A percentile compares a stretch with the other conserved stretches of the same genome.
Evolutionary conservation across 139 green algal species (phyloP).

Genomic region (Dunaliella primolecta): DNA sequence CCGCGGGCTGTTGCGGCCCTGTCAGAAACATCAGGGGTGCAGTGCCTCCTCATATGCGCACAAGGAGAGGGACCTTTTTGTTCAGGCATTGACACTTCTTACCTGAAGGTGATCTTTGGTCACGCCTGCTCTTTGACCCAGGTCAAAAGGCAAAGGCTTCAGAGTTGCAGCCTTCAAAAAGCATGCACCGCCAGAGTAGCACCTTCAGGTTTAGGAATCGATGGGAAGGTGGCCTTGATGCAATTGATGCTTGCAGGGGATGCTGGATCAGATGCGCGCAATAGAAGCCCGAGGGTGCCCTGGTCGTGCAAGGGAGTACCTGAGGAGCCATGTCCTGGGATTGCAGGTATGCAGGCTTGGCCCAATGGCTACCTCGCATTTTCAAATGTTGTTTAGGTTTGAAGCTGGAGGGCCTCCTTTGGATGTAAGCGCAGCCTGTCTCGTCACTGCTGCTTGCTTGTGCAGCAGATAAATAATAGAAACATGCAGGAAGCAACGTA

Average conservation of each 20-base stretch:
- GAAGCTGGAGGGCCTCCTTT: too few relatives aligned
- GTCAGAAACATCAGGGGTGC: background rate
- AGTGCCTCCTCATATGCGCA: background rate
- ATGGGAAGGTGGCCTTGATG: background rate
- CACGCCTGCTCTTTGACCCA: background rate
- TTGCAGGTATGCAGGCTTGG: background rate
- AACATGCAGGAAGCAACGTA: too few relatives aligned
- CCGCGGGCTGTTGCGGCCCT: background rate
- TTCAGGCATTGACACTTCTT: constrained; percentile 4
- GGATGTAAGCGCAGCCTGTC: too few relatives aligned
- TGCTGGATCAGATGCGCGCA: background rate
- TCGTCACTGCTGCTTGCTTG: too few relatives aligned
- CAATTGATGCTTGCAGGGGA: background rate
- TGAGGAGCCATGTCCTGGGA: background rate
- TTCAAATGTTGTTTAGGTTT: too few relatives aligned
- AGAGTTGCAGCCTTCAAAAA: background rate
- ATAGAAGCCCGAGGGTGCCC: background rate
- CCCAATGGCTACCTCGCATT: too few relatives aligned
- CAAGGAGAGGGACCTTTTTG: background rate
- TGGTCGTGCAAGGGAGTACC: background rate
- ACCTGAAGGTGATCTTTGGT: background rate
- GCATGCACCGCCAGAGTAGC: background rate
- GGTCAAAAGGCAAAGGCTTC: background rate
- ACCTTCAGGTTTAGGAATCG: background rate
- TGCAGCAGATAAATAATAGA: too few relatives aligned